Base-by-base conservation (phyloP, 441 rosid species). In the Arabidopsis hybrid region DNA sequence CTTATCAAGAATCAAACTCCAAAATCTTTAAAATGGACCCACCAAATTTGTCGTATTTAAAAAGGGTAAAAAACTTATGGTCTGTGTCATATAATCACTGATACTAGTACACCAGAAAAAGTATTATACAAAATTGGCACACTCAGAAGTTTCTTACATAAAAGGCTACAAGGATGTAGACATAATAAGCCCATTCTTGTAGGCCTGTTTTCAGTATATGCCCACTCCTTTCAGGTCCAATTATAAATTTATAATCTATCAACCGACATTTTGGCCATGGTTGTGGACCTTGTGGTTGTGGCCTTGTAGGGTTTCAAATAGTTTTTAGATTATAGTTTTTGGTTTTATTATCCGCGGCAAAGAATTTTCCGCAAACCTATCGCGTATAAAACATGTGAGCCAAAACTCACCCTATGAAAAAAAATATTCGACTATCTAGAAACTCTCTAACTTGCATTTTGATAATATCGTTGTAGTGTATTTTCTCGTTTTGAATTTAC, bases 1-100 rank as follows among this genome's bases (percentile, higher is more conserved):
- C 79, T 61, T 67, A 75, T 52, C 73, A 60, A 75, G 64, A 74
- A 74, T 67, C 78, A 53, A 60, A 51, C 45, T 39, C 1, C 29
- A 58, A 51, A 53, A 60, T 59, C 56, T 66, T 67, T 31, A 5
- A 35, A 35, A 26, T 45, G 74, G 51, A 53, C 70, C 79, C 65
- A 75, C 65, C 4, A 1, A 1, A 2, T 43, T 42, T 51, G 29
- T 26, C 29, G 2, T 1, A 17, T 29, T 58, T 38, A 2, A 12
- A 60, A 14, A 6, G 2, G 5, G 29, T 26, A 26, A 26, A 26
- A 26, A 26, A 26, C 29, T 0, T 53, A 10, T 67, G 45, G 61
- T 17, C 2, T 59, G 52, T 49, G 58, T 67, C 68, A 74, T 18
- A 39, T 13, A 74, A 51, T 50, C 78, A 74, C 78, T 40, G 10